Conservation (phyloP, 345 rosid genomes). For the Hirschfeldia incana region DNA sequence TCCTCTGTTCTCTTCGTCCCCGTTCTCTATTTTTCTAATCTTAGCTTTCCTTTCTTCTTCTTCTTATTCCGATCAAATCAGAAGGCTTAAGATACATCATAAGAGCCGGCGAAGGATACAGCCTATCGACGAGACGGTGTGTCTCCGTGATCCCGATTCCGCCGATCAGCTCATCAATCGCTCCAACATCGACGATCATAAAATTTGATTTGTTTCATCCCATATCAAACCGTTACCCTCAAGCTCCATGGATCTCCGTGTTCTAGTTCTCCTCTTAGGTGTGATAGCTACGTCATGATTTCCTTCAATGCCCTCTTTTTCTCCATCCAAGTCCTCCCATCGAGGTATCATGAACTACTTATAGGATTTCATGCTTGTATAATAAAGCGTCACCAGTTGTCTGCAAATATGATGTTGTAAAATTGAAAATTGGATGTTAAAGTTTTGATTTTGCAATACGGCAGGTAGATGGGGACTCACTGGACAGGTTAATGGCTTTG, state of each 20-base stretch:
- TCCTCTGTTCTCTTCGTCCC: no score
- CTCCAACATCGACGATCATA: no score
- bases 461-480: constrained; percentile 69
- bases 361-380: background rate
- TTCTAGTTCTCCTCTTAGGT: constrained; percentile 40
- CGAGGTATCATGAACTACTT: constrained; percentile 37
- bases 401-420: background rate
- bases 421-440: background rate
- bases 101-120: no score
- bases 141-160: no score
- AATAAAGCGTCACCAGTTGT: background rate
- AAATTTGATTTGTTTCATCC: no score
- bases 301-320: constrained; percentile 52
- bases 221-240: no score
- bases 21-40: no score
- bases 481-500: constrained; percentile 51
- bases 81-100: no score
- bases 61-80: no score
- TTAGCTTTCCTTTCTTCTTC: no score
- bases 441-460: background rate
- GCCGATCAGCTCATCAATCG: no score
- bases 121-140: no score
- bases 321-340: constrained; percentile 62
- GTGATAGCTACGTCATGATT: constrained; percentile 31
- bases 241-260: constrained; percentile 25